Base-by-base conservation (phyloP, 1,284 basidiomycete genomes). In the Tilletia indica region DNA sequence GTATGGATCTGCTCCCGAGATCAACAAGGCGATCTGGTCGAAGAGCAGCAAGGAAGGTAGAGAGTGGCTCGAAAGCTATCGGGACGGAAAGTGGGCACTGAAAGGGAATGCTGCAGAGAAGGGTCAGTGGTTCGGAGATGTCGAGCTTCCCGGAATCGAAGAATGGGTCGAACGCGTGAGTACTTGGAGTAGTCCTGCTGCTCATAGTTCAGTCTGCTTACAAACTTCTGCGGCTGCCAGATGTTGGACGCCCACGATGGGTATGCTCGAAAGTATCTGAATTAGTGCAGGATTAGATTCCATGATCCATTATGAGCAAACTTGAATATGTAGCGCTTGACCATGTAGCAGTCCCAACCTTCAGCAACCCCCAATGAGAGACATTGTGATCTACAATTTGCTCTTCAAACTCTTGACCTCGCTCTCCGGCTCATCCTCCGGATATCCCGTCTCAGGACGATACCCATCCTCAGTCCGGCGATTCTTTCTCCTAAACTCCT, bases 401-500 rank as follows among this genome's bases (percentile, higher is more conserved):
- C 61, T 64, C 61, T 64, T 64, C 12, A 38, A 16, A 5, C 4
- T 16, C 34, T 39, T 16, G 12, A 14, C 61, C 21, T 64, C 61
- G 42, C 14, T 45, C 42, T 14, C 42, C 14, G 6, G 42, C 42
- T 45, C 42, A 1, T 45, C 42, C 1, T 21, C 61, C 36, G 61
- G 36, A 16, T 38, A 42, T 9, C 61, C 61, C 36, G 61, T 64
- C 61, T 64, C 61, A 11, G 61, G 61, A 3, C 61, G 38, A n/a
- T 14, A 38, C 9, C 61, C 61, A 39, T 64, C 61, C 34, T 25
- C 61, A 11, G 31, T 64, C 34, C 61, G 31, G 14, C 16, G 16
- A 34, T 64, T 5, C 61, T 38, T 64, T 36, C 61, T 34, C 36
- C 63, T 54, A 38, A 61, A 39, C 34, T 79, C 77, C 19, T 67